A percentile compares a stretch with the other conserved stretches of the same genome.
Evolutionary conservation across 78 protist genomes (phyloP).

Genomic region (Cyanophora paradoxa): DNA sequence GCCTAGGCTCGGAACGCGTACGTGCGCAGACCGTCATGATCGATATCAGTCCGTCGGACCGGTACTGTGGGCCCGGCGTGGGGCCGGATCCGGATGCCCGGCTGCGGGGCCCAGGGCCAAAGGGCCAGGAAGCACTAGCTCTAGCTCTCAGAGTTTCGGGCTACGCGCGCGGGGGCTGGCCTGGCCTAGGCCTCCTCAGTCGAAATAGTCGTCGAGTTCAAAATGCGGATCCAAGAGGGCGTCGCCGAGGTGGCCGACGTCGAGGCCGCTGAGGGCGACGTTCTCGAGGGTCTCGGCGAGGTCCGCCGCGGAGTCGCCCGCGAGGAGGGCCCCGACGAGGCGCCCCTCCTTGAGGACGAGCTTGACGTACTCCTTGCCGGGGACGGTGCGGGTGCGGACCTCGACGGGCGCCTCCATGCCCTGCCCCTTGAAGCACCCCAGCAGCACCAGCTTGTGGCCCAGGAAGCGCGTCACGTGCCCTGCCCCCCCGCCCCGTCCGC

Average conservation of each 20-base stretch:
- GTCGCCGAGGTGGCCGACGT: conserved; percentile 10
- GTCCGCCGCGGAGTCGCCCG: background rate
- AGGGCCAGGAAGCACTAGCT: too few relatives aligned
- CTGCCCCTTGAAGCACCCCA: conserved; percentile 3
- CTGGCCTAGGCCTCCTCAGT: too few relatives aligned
- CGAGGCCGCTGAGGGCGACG: background rate
- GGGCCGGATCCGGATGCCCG: too few relatives aligned
- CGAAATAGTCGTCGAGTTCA: conserved; percentile 10
- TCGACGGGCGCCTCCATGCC: background rate
- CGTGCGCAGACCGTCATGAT: too few relatives aligned
- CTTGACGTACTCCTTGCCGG: conserved; percentile 4
- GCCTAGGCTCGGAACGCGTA: too few relatives aligned
- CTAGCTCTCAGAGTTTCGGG: too few relatives aligned
- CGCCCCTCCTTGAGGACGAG: background rate
- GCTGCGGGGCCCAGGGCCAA: too few relatives aligned
- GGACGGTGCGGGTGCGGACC: background rate
- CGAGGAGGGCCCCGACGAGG: background rate
- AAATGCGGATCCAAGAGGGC: background rate
- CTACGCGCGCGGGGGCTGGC: too few relatives aligned
- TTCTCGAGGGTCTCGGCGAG: conserved; percentile 5
- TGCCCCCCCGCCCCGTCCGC: too few relatives aligned
- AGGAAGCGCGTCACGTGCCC: conserved; percentile 5
- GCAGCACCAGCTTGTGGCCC: conserved; percentile 7
- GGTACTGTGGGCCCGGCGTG: too few relatives aligned
- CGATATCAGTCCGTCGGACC: too few relatives aligned